Conservation (phyloP, 441 rosid genomes). For the Adansonia grandidieri region DNA sequence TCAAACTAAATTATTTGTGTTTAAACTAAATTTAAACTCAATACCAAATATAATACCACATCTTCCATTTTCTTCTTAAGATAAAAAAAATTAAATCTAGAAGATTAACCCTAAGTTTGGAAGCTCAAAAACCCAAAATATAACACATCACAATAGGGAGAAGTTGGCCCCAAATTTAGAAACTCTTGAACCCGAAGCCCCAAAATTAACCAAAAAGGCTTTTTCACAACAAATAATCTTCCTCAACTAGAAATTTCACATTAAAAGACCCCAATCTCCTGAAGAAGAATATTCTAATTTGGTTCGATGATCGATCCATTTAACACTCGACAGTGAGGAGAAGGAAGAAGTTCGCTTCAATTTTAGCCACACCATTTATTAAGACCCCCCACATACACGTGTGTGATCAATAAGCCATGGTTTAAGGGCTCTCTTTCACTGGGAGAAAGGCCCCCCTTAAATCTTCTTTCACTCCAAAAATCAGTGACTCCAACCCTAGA, state of each 20-base stretch:
- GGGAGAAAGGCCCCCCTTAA: not conserved
- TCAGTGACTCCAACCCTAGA: slow-evolving; percentile 39
- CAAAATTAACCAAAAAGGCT: not conserved
- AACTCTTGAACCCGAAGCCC: not conserved
- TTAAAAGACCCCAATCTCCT: not conserved
- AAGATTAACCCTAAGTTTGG: not conserved
- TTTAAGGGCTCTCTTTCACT: not conserved
- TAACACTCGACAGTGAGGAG: not conserved
- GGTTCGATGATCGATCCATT: not conserved
- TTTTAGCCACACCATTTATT: slow-evolving; percentile 35
- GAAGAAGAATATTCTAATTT: not conserved
- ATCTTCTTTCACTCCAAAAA: not conserved
- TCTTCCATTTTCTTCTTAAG: no score
- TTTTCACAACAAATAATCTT: not conserved
- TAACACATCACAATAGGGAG: not conserved
- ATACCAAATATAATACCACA: no score
- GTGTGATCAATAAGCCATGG: slow-evolving; percentile 49
- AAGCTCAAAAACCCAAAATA: not conserved
- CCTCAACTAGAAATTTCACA: not conserved
- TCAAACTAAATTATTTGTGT: no score
- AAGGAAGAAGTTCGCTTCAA: not conserved
- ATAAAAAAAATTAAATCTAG: no score
- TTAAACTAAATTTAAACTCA: no score
- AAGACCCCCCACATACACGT: slow-evolving; percentile 28
- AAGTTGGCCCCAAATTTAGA: not conserved